A percentile compares a stretch with the other conserved stretches of the same genome.
phyloP scores from a whole-genome alignment of 306 rosid species.

The Quercus suber region DNA sequence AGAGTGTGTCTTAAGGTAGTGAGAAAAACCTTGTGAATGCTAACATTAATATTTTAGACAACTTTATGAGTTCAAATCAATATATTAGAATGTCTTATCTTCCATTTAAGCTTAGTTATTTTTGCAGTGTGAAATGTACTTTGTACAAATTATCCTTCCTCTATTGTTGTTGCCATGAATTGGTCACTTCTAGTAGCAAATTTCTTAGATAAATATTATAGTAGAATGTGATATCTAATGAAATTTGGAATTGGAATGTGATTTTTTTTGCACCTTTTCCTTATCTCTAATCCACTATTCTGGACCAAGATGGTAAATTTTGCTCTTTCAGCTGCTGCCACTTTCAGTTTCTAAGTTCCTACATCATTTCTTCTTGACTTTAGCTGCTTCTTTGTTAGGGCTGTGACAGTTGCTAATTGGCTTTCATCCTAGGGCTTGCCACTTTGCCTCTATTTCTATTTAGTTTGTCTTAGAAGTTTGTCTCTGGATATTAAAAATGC shows the following conservation, averaged over 20 bases:
- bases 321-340: not conserved
- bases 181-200: slow-evolving; percentile 7
- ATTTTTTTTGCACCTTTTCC: not conserved
- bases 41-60: not conserved
- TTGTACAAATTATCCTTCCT: not conserved
- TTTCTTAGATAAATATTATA: not conserved
- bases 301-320: not conserved
- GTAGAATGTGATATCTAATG: slow-evolving; percentile 6
- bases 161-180: not conserved
- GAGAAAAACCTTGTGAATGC: not conserved
- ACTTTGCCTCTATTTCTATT: slow-evolving; percentile 26
- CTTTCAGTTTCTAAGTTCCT: not conserved
- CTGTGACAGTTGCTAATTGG: slow-evolving; percentile 64
- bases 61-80: too few relatives aligned
- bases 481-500: not conserved
- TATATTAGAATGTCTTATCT: not conserved
- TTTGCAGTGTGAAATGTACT: not conserved
- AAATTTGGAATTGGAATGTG: slow-evolving; percentile 11
- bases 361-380: slow-evolving; percentile 32
- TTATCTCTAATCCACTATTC: not conserved
- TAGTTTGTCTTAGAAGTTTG: slow-evolving; percentile 27
- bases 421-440: slow-evolving; percentile 55
- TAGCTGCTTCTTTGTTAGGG: slow-evolving; percentile 66
- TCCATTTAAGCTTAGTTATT: not conserved
- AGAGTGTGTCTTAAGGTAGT: not conserved